These are phyloP conservation scores for Fabrea salina DNA, from an alignment of 169 alveolate species.

Conservation along the genomic window DNA sequence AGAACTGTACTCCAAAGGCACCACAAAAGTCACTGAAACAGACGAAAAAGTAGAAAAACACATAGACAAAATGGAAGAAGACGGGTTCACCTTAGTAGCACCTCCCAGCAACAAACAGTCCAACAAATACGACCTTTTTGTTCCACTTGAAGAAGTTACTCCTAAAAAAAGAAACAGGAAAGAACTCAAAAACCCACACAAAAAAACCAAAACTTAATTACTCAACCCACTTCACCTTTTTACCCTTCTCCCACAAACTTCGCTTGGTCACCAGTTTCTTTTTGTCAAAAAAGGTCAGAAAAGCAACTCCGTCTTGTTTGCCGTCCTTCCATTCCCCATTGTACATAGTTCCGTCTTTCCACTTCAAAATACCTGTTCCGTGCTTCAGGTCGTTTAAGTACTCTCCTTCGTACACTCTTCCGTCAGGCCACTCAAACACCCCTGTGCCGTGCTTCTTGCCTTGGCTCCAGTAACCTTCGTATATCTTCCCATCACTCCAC, in stretches of 20 bases:
- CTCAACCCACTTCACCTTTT: too few relatives aligned
- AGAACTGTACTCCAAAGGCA: too few relatives aligned
- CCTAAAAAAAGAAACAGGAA: too few relatives aligned
- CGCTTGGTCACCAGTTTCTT: too few relatives aligned
- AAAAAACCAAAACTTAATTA: too few relatives aligned
- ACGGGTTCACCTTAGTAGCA: conserved; percentile 2
- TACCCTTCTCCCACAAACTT: too few relatives aligned
- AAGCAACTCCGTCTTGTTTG: conserved; percentile 27
- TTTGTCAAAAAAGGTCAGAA: too few relatives aligned
- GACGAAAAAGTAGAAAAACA: conserved; percentile 10
- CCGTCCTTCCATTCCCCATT: conserved; percentile 28
- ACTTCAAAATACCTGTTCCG: conserved; percentile 13
- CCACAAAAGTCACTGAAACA: background rate
- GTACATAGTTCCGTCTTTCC: conserved; percentile 23
- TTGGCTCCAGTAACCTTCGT: conserved; percentile 61
- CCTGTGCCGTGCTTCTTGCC: conserved; percentile 69
- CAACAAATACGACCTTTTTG: background rate
- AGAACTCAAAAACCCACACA: too few relatives aligned
- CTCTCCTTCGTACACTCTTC: conserved; percentile 38
- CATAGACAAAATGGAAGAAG: conserved; percentile 19
- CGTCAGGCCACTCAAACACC: conserved; percentile 51
- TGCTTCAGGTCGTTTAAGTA: conserved; percentile 1
- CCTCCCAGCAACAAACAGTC: background rate
- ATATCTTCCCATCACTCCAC: conserved; percentile 62
- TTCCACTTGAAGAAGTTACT: too few relatives aligned